Percentiles rank a stretch among this genome's conserved stretches.
Evolutionary conservation across 768 basidiomycete species (phyloP).

Genomic region (Leucosporidium yakuticum): DNA sequence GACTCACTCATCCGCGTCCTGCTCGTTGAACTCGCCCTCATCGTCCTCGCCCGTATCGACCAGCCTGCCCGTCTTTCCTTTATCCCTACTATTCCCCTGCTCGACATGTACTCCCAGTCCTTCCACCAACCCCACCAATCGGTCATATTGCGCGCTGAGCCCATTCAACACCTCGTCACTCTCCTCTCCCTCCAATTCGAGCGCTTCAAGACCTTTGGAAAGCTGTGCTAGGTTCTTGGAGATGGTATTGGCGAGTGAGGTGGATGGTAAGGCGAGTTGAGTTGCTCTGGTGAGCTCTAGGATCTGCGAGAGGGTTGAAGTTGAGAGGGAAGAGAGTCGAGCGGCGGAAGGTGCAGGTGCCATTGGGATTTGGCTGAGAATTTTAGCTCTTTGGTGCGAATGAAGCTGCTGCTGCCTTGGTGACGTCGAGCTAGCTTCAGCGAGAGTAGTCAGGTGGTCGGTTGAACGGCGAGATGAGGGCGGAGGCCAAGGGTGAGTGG

Average conservation of each 20-base stretch:
- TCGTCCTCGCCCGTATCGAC: conserved; percentile 30
- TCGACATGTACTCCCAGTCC: conserved; percentile 25
- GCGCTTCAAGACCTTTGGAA: conserved; percentile 13
- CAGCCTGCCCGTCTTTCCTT: conserved; percentile 17
- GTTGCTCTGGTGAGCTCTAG: conserved; percentile 30
- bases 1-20: conserved; percentile 19
- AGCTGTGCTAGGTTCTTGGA: conserved; percentile 21
- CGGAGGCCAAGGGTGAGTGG: too few species aligned
- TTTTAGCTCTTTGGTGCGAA: too few species aligned
- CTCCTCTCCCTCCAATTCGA: conserved; percentile 14
- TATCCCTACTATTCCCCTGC: neutral
- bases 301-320: conserved; percentile 23
- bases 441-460: too few species aligned
- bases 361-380: neutral
- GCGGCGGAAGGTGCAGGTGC: conserved; percentile 4
- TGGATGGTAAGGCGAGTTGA: conserved; percentile 14
- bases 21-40: neutral
- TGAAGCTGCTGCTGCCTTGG: too few species aligned
- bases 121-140: conserved; percentile 27
- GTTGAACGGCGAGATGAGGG: too few species aligned
- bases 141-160: conserved; percentile 31
- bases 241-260: conserved; percentile 11
- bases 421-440: too few species aligned
- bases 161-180: conserved; percentile 24
- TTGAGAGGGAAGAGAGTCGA: conserved; percentile 24